Base-by-base conservation (phyloP, 768 basidiomycete genomes). In the Pseudohyphozyma bogoriensis region DNA sequence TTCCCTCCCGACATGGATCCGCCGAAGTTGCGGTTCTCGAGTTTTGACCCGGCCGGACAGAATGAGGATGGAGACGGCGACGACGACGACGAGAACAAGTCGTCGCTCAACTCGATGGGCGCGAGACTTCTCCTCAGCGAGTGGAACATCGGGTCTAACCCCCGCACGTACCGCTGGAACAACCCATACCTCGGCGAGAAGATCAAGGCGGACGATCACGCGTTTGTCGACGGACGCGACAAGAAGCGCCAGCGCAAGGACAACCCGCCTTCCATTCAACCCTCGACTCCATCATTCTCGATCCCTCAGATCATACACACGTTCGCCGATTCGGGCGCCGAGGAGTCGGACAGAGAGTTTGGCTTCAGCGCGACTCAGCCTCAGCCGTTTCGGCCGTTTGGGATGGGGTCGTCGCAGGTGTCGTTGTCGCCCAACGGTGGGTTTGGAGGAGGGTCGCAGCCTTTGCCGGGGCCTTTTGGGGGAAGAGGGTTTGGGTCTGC, bases 391-490 rank as follows among this genome's bases (percentile, higher is more conserved):
- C 33, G 24, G 51, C n/a, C 24, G 45, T 15, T 12, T n/a, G 33
- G 22, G 36, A 33, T 15, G 12, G 5, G 11, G n/a, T 44, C 53
- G 40, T 20, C 26, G 52, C 37, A 11, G 37, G n/a, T 20, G 26
- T 18, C 53, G 9, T 20, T 28, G 20, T 42, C 50, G 50, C 13
- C 22, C 22, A 32, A 51, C 5, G 50, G 33, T 11, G 15, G 51
- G 51, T 32, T 11, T n/a, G 26, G 46, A 9, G 51, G 24, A 5
- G 53, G 29, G 2, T 54, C 53, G 5, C 67, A 70, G 50, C 26
- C 58, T 8, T 46, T 70, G 18, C 69, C 69, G 11, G 69, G 69
- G 3, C 56, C 54, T 29, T 62, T 60, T 32, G 67, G 65, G 15
- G 57, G 63, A 51, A 50, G 69, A 45, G 49, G 47, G 5, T n/a